phyloP scores from a whole-genome alignment of 202 grass and related monocot species.

The Carex sylvatica region DNA sequence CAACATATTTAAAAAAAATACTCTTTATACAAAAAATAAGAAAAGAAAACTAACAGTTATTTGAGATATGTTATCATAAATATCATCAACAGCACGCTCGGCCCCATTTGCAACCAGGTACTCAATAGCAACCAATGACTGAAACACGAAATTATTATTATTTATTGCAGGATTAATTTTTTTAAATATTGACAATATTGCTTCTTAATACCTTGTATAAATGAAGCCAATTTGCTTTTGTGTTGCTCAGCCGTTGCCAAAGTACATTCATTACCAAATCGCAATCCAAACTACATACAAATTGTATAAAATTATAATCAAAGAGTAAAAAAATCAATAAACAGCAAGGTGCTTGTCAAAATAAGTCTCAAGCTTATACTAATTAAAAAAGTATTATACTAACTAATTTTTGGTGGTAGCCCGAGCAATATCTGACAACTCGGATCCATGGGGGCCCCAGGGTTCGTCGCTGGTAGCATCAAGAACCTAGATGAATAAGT shows the following conservation, averaged over 20 bases:
- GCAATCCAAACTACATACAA: constrained; percentile 47
- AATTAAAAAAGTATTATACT: constrained; percentile 29
- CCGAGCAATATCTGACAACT: constrained; percentile 62
- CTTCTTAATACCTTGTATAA: constrained; percentile 56
- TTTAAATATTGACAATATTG: background rate
- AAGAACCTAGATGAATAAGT: constrained; percentile 54
- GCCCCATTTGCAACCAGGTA: constrained; percentile 77
- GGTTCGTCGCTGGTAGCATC: constrained; percentile 89
- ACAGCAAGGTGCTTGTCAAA: background rate
- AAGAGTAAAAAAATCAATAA: background rate
- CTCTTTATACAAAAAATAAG: background rate
- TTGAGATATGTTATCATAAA: constrained; percentile 54
- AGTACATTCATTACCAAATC: constrained; percentile 58
- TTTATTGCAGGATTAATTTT: background rate
- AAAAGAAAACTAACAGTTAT: constrained; percentile 44
- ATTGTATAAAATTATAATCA: background rate
- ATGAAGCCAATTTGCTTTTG: constrained; percentile 57
- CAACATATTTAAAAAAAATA: background rate
- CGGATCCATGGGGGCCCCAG: constrained; percentile 81
- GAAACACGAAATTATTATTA: constrained; percentile 13
- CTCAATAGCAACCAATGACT: constrained; percentile 69
- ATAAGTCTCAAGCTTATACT: background rate
- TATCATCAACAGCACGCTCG: constrained; percentile 48
- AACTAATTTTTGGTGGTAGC: constrained; percentile 59
- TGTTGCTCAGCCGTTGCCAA: constrained; percentile 52